Base-by-base conservation (phyloP, 1,284 basidiomycete species). In the Cystobasidium pallidum region DNA sequence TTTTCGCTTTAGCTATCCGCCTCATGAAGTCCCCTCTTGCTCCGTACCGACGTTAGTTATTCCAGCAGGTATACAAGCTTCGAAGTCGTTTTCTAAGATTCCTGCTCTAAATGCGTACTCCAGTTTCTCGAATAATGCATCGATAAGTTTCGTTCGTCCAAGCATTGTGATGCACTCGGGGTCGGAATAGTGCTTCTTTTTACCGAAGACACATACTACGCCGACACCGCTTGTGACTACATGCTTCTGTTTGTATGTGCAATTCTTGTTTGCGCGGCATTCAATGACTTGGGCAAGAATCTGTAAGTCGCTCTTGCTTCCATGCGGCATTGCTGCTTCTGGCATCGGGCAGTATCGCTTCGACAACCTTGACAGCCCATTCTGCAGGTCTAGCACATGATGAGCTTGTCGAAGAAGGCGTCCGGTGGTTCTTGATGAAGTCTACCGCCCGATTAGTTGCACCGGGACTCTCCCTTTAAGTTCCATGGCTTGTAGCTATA, bases 211-310 rank as follows among this genome's bases (percentile, higher is more conserved):
- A 26, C 43, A 58, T 26, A 8, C 6, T 58, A 45, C 8, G 17
- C 63, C 63, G n/a, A 65, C 47, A 6, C 63, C 63, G 21, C 45
- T 65, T 49, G 52, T 43, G n/a, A 65, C 63, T 17, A 65, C 63
- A 19, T 65, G 63, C 45, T 54, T 65, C 34, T 51, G 45, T 39
- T 54, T 49, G 19, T 65, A 11, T 51, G 63, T 49, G 34, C 63
- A 65, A n/a, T 65, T 51, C 11, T 49, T 24, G 17, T 65, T 61
- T 28, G 58, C 58, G 8, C 58, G 34, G n/a, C 58, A 61, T 21
- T 61, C 39, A 24, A 61, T 61, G 15, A 61, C 43, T 39, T 61
- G 43, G 30, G 58, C 58, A 4, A 61, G 39, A n/a, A 13, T 61
- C 58, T 24, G 45, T 2, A 21, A 61, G 58, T 32, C 58, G 36